phyloP scores from a whole-genome alignment of 352 stramenopile species.

The Plasmopara viticola region DNA sequence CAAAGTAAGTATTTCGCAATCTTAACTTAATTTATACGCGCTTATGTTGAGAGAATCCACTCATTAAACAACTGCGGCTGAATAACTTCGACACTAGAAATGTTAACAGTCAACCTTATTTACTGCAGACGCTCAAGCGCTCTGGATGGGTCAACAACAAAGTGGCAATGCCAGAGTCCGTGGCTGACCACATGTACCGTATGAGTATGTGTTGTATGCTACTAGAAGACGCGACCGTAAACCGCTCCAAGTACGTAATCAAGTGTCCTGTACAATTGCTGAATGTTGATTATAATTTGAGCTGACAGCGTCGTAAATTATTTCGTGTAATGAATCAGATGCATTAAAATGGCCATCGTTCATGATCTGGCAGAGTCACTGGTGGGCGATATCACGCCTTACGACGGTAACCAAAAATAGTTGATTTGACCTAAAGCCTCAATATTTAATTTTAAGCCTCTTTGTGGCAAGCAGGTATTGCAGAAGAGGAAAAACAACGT shows the following conservation, averaged over 20 bases:
- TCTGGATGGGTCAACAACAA: conserved; percentile 92
- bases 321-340: conserved; percentile 28
- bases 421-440: neutral
- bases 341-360: conserved; percentile 90
- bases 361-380: conserved; percentile 90
- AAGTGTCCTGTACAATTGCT: too few relatives aligned
- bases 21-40: conserved; percentile 1
- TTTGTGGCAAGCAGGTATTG: conserved; percentile 46
- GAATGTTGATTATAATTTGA: neutral
- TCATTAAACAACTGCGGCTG: conserved; percentile 1
- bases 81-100: conserved; percentile 1
- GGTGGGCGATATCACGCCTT: conserved; percentile 91
- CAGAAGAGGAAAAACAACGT: conserved; percentile 85
- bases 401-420: conserved; percentile 43
- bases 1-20: conserved; percentile 38
- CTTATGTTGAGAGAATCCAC: conserved; percentile 1
- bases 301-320: neutral
- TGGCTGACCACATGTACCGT: conserved; percentile 92
- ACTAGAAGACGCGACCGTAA: conserved; percentile 63
- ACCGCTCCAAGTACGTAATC: conserved; percentile 49
- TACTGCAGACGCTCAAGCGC: conserved; percentile 70
- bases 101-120: too few relatives aligned
- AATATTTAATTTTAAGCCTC: neutral
- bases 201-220: conserved; percentile 90
- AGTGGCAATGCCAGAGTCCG: conserved; percentile 83